Conservation (phyloP, 495 filamentous ascomycete species). For the Xylaria cubensis region DNA sequence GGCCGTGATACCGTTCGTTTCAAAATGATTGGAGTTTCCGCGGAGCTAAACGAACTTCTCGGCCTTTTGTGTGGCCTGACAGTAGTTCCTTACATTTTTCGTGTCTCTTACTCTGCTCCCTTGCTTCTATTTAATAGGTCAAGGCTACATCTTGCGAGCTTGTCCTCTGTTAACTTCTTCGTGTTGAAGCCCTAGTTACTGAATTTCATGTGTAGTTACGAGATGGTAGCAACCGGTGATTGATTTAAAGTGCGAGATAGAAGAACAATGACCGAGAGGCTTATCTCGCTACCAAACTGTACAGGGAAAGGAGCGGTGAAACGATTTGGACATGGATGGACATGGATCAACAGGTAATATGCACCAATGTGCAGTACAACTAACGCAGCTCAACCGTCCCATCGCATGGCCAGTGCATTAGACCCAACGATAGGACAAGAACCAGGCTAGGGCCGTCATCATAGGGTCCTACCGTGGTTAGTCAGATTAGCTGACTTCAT, state of each 20-base stretch:
- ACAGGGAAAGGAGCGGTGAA: constrained; percentile 21
- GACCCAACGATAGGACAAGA: neutral
- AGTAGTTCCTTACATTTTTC: neutral
- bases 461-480: neutral
- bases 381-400: constrained; percentile 1
- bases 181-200: neutral
- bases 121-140: neutral
- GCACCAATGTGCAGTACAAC: neutral
- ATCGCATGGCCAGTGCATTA: constrained; percentile 4
- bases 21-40: neutral
- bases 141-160: neutral
- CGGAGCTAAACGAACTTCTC: neutral
- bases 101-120: neutral
- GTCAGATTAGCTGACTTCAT: neutral
- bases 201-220: neutral
- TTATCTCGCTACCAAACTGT: constrained; percentile 11
- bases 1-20: neutral
- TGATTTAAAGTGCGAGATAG: neutral
- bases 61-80: neutral
- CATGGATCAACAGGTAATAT: constrained; percentile 8
- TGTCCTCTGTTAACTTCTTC: neutral
- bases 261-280: neutral
- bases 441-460: constrained; percentile 7
- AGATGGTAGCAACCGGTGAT: neutral
- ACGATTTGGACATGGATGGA: neutral